Percentiles rank a stretch among this genome's conserved stretches.
phyloP scores from a whole-genome alignment of 805 yeast species.

The Danielia oregonensis region DNA sequence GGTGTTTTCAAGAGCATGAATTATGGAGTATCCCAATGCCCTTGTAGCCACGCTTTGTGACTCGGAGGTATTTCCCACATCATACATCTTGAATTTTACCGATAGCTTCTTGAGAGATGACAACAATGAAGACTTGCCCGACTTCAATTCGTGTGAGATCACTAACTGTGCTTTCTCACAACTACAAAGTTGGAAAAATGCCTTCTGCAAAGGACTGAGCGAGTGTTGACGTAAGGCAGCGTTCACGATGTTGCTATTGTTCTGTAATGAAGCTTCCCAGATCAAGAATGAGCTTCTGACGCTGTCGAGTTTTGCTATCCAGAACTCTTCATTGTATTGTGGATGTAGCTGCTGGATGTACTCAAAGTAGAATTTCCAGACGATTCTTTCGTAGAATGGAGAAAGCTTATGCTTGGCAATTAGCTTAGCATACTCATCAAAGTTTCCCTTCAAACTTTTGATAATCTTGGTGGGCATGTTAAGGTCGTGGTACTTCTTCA shows the following conservation, averaged over 20 bases:
- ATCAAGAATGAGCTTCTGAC: constrained; percentile 29
- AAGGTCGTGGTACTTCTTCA: constrained; percentile 35
- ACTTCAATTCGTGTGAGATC: constrained; percentile 12
- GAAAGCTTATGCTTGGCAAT: constrained; percentile 20
- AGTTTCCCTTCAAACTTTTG: constrained; percentile 26
- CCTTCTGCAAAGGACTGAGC: constrained; percentile 21
- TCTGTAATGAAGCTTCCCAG: constrained; percentile 32
- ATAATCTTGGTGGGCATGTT: constrained; percentile 30
- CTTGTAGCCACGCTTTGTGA: constrained; percentile 11
- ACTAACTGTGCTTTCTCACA: constrained; percentile 12
- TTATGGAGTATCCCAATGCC: constrained; percentile 13
- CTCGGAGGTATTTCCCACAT: not conserved
- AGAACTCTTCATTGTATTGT: constrained; percentile 19
- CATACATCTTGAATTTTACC: constrained; percentile 26
- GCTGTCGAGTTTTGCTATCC: constrained; percentile 19
- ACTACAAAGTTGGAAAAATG: constrained; percentile 23
- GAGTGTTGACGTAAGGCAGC: constrained; percentile 8
- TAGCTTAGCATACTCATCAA: constrained; percentile 21
- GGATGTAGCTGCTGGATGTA: constrained; percentile 15
- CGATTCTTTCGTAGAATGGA: constrained; percentile 38
- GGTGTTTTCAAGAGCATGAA: constrained; percentile 9
- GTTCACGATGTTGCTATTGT: constrained; percentile 11
- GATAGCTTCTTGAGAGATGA: constrained; percentile 31
- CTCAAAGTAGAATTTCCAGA: constrained; percentile 41
- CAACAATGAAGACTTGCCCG: constrained; percentile 16